These are phyloP conservation scores for Cyberlindnera meyerae DNA, from an alignment of 805 yeast species.

Conservation along the genomic window DNA sequence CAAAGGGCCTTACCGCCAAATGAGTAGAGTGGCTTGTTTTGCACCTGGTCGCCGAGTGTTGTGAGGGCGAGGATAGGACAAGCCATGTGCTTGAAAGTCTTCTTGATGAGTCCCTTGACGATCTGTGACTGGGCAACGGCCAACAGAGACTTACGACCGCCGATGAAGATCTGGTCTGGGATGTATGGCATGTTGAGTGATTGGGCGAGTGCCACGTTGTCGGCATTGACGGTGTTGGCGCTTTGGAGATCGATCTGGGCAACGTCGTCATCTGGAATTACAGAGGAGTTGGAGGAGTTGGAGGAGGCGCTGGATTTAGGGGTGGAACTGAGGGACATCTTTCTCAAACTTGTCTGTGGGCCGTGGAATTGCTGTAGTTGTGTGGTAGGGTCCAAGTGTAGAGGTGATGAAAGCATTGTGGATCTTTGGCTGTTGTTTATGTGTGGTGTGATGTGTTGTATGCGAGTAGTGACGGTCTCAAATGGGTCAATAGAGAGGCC, in stretches of 20 bases:
- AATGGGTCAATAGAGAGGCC: no score
- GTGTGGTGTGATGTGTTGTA: not conserved
- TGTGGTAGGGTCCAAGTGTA: constrained; percentile 17
- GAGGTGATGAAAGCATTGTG: constrained; percentile 20
- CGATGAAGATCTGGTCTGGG: constrained; percentile 43
- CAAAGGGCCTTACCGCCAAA: constrained; percentile 96
- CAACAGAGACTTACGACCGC: constrained; percentile 83
- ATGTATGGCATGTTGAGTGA: constrained; percentile 18
- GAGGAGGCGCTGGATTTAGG: constrained; percentile 13
- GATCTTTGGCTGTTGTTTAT: not conserved
- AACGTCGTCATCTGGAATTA: constrained; percentile 20
- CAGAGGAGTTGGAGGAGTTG: constrained; percentile 19
- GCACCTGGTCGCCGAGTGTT: constrained; percentile 89
- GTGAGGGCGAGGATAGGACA: constrained; percentile 75
- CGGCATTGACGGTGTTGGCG: constrained; percentile 7
- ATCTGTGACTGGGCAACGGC: constrained; percentile 85
- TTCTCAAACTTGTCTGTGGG: constrained; percentile 15
- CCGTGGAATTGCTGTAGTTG: constrained; percentile 12
- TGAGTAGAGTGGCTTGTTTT: constrained; percentile 78
- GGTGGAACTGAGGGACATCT: constrained; percentile 15
- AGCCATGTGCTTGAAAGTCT: constrained; percentile 55
- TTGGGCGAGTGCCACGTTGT: constrained; percentile 8
- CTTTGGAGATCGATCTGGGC: constrained; percentile 8
- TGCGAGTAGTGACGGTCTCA: not conserved
- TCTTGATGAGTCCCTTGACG: constrained; percentile 57